Percentiles rank a stretch among this genome's conserved stretches.
phyloP scores from a whole-genome alignment of 768 basidiomycete species.

The Artomyces pyxidatus region DNA sequence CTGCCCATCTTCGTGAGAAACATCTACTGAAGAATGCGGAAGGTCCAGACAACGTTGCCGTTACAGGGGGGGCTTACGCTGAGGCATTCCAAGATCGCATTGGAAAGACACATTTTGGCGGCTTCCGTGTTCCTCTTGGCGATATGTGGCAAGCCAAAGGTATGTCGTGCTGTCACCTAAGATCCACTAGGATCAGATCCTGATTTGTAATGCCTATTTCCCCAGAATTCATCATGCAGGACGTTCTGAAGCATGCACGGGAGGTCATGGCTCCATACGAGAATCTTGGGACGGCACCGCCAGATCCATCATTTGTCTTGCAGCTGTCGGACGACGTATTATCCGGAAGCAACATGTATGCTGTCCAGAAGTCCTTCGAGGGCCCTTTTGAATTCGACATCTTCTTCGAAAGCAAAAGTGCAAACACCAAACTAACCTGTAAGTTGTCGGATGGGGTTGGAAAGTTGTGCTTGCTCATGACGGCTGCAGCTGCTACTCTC shows the following conservation, averaged over 20 bases:
- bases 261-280: constrained; percentile 47
- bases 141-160: constrained; percentile 85
- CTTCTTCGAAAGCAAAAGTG: constrained; percentile 72
- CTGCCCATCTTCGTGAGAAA: too few relatives aligned
- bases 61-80: constrained; percentile 49
- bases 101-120: constrained; percentile 66
- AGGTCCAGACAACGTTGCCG: constrained; percentile 53
- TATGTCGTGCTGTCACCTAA: constrained; percentile 26
- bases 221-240: constrained; percentile 55
- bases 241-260: constrained; percentile 50
- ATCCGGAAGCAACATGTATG: constrained; percentile 71
- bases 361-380: constrained; percentile 79
- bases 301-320: constrained; percentile 77
- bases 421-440: constrained; percentile 60
- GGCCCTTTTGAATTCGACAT: constrained; percentile 87
- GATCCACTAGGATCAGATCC: not conserved
- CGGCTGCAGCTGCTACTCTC: constrained; percentile 46
- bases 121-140: constrained; percentile 50
- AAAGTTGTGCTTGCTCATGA: constrained; percentile 37
- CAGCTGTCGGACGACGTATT: constrained; percentile 69
- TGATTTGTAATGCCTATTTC: not conserved
- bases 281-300: constrained; percentile 37
- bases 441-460: too few relatives aligned
- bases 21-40: not conserved
- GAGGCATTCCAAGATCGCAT: constrained; percentile 50